Percentiles rank a stretch among this genome's conserved stretches.
Conservation (phyloP, 192 early-diverging fungal genomes). For the Anaeromyces robustus region DNA sequence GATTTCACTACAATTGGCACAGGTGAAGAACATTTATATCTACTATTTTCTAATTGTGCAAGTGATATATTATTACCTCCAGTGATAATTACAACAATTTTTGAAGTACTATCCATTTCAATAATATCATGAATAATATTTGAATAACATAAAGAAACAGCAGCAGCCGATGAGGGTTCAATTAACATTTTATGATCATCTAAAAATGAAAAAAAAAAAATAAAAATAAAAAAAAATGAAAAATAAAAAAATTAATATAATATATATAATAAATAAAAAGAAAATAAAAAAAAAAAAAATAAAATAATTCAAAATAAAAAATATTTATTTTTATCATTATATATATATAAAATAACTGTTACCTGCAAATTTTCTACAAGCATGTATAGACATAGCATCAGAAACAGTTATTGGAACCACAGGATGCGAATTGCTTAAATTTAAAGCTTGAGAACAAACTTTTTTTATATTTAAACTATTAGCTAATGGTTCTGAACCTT, state of each 20-base stretch:
- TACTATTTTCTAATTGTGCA: slow-evolving; percentile 33
- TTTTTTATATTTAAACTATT: slow-evolving; percentile 21
- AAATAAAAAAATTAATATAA: background rate
- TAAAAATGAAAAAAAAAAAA: slow-evolving; percentile 15
- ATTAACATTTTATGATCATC: slow-evolving; percentile 40
- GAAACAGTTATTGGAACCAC: slow-evolving; percentile 36
- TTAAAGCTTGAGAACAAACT: slow-evolving; percentile 20
- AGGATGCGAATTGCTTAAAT: slow-evolving; percentile 27
- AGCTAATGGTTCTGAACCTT: slow-evolving; percentile 24
- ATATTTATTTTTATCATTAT: slow-evolving; percentile 6
- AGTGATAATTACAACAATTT: slow-evolving; percentile 51
- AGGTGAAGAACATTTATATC: slow-evolving; percentile 37
- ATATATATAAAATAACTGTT: slow-evolving; percentile 7
- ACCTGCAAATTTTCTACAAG: slow-evolving; percentile 34
- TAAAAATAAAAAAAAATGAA: slow-evolving; percentile 7
- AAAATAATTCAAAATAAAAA: background rate
- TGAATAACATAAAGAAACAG: slow-evolving; percentile 40
- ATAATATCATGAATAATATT: slow-evolving; percentile 42
- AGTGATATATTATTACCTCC: slow-evolving; percentile 52
- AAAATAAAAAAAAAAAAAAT: slow-evolving; percentile 9
- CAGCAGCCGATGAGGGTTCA: slow-evolving; percentile 44
- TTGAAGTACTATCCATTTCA: slow-evolving; percentile 28
- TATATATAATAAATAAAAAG: slow-evolving; percentile 9
- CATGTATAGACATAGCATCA: slow-evolving; percentile 36
- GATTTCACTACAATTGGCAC: slow-evolving; percentile 47